A percentile compares a stretch with the other conserved stretches of the same genome.
Conservation (phyloP, 1,284 basidiomycete species). For the Ustilago tritici region DNA sequence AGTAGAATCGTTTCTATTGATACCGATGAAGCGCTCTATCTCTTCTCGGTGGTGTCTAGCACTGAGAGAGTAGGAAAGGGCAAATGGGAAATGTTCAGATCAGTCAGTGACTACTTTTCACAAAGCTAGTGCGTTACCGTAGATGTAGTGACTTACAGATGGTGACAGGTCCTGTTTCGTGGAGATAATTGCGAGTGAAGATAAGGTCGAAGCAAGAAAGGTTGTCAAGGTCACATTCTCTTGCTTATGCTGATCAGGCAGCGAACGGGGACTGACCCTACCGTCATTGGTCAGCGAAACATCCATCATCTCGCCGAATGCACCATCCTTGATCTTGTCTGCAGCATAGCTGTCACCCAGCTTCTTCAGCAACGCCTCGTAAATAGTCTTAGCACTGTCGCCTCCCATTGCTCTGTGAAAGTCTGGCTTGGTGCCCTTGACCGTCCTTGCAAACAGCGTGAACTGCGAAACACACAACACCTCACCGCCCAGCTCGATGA, state of each 20-base stretch:
- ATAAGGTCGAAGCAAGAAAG: background rate
- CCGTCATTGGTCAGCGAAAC: conserved; percentile 65
- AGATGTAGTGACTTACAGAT: conserved; percentile 35
- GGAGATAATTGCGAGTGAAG: too few species aligned
- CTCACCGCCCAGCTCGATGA: conserved; percentile 62
- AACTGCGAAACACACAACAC: conserved; percentile 68
- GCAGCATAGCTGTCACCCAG: conserved; percentile 47
- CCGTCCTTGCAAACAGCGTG: conserved; percentile 62
- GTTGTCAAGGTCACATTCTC: background rate
- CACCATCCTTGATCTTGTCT: conserved; percentile 61
- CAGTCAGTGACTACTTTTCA: background rate
- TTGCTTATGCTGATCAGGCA: background rate
- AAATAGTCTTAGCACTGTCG: conserved; percentile 48
- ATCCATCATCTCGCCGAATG: conserved; percentile 69
- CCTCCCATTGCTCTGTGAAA: conserved; percentile 65
- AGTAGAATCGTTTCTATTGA: too few species aligned
- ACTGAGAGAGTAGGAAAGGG: conserved; percentile 15
- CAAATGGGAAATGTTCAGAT: background rate
- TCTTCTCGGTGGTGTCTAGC: conserved; percentile 61
- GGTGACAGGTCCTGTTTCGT: conserved; percentile 44
- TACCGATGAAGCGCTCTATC: conserved; percentile 19
- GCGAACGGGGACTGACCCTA: conserved; percentile 2
- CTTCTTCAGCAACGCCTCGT: conserved; percentile 56
- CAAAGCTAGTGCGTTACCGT: background rate
- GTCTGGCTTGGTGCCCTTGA: conserved; percentile 67